Conservation (phyloP, 164 flowering plant genomes). For the Annona cherimola region DNA sequence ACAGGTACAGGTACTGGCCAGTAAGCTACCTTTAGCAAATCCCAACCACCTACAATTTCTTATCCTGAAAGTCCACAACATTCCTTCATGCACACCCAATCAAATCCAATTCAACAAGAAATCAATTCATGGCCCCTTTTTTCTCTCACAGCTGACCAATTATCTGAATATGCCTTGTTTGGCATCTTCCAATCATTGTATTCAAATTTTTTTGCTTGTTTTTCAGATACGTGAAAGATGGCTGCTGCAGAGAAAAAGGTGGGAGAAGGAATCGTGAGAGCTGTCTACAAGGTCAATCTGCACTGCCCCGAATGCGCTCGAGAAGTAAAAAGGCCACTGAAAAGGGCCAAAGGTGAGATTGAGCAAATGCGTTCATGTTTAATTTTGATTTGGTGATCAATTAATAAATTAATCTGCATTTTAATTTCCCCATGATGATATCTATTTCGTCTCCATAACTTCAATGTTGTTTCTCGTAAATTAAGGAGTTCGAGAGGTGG, state of each 20-base stretch:
- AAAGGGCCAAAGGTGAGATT: constrained; percentile 45
- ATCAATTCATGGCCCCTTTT: background rate
- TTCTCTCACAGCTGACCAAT: too few relatives aligned
- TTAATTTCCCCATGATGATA: background rate
- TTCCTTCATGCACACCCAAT: background rate
- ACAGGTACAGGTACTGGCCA: background rate
- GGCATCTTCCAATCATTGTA: background rate
- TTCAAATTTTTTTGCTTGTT: background rate
- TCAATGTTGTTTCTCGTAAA: background rate
- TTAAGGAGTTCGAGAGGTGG: constrained; percentile 57
- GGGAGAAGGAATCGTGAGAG: constrained; percentile 31
- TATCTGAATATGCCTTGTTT: background rate
- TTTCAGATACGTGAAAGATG: background rate
- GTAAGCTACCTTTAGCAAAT: constrained; percentile 5
- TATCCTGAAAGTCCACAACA: background rate
- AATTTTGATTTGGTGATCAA: too few relatives aligned
- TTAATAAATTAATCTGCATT: too few relatives aligned
- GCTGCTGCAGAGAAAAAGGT: constrained; percentile 1
- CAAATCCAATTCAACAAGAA: background rate
- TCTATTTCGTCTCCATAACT: background rate
- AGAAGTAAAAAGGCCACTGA: constrained; percentile 47
- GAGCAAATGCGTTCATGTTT: background rate
- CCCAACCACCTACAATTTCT: background rate
- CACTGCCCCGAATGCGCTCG: constrained; percentile 67
- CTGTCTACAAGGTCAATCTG: constrained; percentile 54